phyloP scores from a whole-genome alignment of 768 basidiomycete genomes.

The Neoboletus brunneissimus region DNA sequence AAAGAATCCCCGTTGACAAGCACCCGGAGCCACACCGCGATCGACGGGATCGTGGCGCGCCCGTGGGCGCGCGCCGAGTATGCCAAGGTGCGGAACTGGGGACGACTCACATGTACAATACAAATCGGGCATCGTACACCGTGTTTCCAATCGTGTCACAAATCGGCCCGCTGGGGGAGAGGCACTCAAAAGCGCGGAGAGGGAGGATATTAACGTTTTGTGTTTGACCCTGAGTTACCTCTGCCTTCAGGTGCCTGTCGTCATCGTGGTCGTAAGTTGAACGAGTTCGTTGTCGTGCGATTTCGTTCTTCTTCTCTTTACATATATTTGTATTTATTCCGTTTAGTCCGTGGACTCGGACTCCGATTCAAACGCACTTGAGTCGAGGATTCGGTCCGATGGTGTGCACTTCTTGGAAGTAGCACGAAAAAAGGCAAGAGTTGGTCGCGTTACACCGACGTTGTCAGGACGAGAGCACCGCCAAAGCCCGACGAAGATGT shows the following conservation, averaged over 20 bases:
- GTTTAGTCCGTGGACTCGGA: not conserved
- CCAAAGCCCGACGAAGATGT: not conserved
- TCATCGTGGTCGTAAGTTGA: not conserved
- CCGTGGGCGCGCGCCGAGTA: not conserved
- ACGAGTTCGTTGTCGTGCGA: not conserved
- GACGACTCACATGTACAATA: no score
- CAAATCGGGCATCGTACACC: not conserved
- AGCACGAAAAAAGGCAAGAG: no score
- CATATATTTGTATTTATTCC: not conserved
- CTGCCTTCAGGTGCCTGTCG: not conserved
- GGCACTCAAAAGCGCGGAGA: not conserved
- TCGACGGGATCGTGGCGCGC: not conserved
- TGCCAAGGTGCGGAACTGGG: no score
- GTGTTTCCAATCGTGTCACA: not conserved
- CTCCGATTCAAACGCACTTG: constrained; percentile 7
- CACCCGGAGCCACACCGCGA: not conserved
- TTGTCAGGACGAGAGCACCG: not conserved
- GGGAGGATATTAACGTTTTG: not conserved
- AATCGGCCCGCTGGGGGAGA: not conserved
- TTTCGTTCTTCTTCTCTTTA: no score
- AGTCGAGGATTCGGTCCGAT: not conserved
- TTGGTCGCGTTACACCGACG: not conserved
- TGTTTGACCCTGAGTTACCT: not conserved
- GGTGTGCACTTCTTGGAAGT: not conserved
- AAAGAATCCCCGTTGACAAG: no score